Evolutionary conservation across 192 early-diverging fungal genomes (phyloP), one percentile per base, ranked within the genome.

Genomic region (Podila horticola): DNA sequence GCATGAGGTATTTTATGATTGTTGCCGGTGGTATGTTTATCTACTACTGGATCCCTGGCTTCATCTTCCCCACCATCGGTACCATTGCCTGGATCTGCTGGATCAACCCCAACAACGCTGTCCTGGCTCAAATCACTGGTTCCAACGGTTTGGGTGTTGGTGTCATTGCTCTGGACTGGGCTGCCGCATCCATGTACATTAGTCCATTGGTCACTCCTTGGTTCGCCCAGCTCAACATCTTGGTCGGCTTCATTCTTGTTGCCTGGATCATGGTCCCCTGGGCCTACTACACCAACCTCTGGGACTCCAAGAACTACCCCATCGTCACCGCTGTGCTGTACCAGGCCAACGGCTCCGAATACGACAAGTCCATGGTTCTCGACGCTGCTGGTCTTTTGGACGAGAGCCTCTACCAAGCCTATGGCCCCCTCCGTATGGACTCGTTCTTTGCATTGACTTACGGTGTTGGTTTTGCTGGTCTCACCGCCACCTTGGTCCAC

Each of bases 401-500:
- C 38, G 49, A 69, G 4, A 79, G 55, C n/a, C 74, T 76, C 36
- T 87, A 89, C 69, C 71, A 68, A 26, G 69, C 66, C 59, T 83
- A 89, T 68, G 85, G 86, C 4, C 86, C 82, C 5, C 74, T 90
- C 11, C 83, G 84, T 15, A 82, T 91, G 83, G 84, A 85, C 0
- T 85, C 87, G 58, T 61, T 83, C 9, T 91, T 88, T 75, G 90
- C 89, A 20, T 59, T 91, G 66, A 84, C 84, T 0, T 94, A 94
- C 51, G 85, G 87, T 0, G 70, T 88, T 66, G 82, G 84, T 2
- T 91, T 91, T 72, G 84, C 89, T 31, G 88, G 76, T n/a, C 82
- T 94, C 31, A 84, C 87, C 64, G 88, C 91, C 60, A 82, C 90
- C 13, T 68, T 94, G 30, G 68, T 84, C 29, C 91, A 94, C 55